Percentiles rank a stretch among this genome's conserved stretches.
Evolutionary conservation across 202 grass and related monocot genomes (phyloP).

Genomic region (Bolboschoenoplectus hybrid): DNA sequence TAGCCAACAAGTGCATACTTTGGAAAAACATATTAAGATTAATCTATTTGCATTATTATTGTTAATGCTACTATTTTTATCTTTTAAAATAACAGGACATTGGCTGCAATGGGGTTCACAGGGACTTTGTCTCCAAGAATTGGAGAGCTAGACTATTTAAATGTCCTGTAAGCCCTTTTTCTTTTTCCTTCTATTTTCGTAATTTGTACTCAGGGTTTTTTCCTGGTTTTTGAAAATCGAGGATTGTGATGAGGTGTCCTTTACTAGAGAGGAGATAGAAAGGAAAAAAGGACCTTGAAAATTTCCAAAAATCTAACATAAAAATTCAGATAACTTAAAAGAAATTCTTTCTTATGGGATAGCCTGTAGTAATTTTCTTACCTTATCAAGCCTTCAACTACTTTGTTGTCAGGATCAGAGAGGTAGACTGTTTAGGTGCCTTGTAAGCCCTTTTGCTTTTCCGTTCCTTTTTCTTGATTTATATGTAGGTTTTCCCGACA

Average conservation of each 20-base stretch:
- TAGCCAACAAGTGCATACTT: conserved; percentile 20
- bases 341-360: background rate
- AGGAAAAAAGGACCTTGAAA: conserved; percentile 16
- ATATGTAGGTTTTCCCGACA: background rate
- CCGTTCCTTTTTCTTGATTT: conserved; percentile 7
- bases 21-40: background rate
- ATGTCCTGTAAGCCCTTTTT: conserved; percentile 69
- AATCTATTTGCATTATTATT: conserved; percentile 28
- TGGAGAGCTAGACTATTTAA: conserved; percentile 71
- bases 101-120: conserved; percentile 82
- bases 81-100: conserved; percentile 54
- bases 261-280: conserved; percentile 24
- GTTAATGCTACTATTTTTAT: conserved; percentile 24
- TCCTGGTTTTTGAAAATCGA: conserved; percentile 26
- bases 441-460: conserved; percentile 53
- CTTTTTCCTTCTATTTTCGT: conserved; percentile 19
- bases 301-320: conserved; percentile 25
- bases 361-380: conserved; percentile 16
- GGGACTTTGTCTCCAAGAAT: conserved; percentile 76
- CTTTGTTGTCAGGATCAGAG: conserved; percentile 49
- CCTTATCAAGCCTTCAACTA: conserved; percentile 14
- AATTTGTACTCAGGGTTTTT: background rate
- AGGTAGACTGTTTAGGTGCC: conserved; percentile 59
- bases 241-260: conserved; percentile 1
- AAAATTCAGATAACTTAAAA: background rate